Base-by-base conservation (phyloP, 495 filamentous ascomycete species). In the Pyrenula aspistea region DNA sequence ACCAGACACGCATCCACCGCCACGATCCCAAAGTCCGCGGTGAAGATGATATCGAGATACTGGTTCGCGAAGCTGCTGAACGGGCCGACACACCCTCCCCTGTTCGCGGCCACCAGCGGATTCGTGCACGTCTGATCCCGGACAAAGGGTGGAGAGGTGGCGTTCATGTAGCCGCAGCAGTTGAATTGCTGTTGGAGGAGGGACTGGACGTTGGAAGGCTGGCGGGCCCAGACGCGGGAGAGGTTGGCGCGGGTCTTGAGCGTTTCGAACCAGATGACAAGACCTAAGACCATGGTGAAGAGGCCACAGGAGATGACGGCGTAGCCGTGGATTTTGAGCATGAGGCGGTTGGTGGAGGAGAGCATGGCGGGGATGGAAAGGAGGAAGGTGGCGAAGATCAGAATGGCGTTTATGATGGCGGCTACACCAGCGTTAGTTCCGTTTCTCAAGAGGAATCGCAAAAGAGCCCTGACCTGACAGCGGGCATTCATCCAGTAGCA, bases 81-180 rank as follows among this genome's bases (percentile, higher is more conserved):
- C 2, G 82, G 77, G 2, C 73, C 67, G 11, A 85, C 72, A 62
- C 86, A 90, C 2, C 84, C 83, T 51, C 74, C 71, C 68, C 81
- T 80, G 10, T 82, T 67, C n/a, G 83, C 81, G 3, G 86, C 86
- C 25, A 79, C 73, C 22, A 83, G 75, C 11, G 79, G 73, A 62
- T 76, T 83, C 4, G 78, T 72, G 68, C 86, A 90, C 12, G 71
- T 75, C 20, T 61, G 55, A 67, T 88, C 83, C 22, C 70, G 75
- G 24, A 83, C 68, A 70, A 86, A 89, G 48, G 76, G 75, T 21
- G 83, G 84, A 8, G 79, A 76, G 21, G 83, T 81, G 63, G 71
- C 77, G 70, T 87, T 87, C 56, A 76, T 62, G 70, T 86, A 90
- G 42, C 86, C 86, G 61, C 86, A 90, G 79, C 86, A 90, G 55